Evolutionary conservation across 768 basidiomycete species (phyloP).

Genomic region (Mycena kentingensis): DNA sequence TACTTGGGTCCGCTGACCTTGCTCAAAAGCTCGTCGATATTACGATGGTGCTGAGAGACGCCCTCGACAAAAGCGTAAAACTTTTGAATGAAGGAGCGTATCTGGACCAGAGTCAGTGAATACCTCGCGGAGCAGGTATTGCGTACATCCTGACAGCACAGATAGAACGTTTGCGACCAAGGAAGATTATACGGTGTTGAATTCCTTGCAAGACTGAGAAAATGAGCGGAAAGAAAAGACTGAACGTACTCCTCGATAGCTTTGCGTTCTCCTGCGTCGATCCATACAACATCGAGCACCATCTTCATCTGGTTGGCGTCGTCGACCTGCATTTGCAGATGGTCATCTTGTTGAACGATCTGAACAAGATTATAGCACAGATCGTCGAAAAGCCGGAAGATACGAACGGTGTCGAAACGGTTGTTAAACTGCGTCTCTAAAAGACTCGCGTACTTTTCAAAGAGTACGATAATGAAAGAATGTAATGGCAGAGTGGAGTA

Average conservation of each 20-base stretch:
- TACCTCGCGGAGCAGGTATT: not conserved
- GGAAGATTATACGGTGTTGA: conserved; percentile 74
- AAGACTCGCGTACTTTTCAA: conserved; percentile 85
- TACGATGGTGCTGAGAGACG: conserved; percentile 85
- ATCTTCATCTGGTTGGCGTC: conserved; percentile 62
- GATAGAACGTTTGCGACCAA: conserved; percentile 93
- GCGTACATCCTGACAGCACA: conserved; percentile 87
- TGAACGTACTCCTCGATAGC: conserved; percentile 54
- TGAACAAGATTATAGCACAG: conserved; percentile 31
- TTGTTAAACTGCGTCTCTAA: conserved; percentile 79
- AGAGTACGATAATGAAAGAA: conserved; percentile 80
- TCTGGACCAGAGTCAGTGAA: conserved; percentile 43
- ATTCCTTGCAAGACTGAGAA: conserved; percentile 43
- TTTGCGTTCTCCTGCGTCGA: conserved; percentile 66
- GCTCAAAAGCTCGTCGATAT: conserved; percentile 88
- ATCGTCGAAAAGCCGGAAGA: not conserved
- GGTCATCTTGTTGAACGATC: conserved; percentile 87
- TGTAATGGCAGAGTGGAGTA: conserved; percentile 86
- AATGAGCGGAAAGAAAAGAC: not conserved
- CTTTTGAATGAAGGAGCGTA: conserved; percentile 86
- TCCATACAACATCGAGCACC: conserved; percentile 83
- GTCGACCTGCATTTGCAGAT: conserved; percentile 81
- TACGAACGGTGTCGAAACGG: conserved; percentile 76
- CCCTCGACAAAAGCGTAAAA: conserved; percentile 98
- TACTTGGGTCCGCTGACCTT: conserved; percentile 52